phyloP scores from a whole-genome alignment of 208 protist genomes.

The Tritrichomonas foetus region DNA sequence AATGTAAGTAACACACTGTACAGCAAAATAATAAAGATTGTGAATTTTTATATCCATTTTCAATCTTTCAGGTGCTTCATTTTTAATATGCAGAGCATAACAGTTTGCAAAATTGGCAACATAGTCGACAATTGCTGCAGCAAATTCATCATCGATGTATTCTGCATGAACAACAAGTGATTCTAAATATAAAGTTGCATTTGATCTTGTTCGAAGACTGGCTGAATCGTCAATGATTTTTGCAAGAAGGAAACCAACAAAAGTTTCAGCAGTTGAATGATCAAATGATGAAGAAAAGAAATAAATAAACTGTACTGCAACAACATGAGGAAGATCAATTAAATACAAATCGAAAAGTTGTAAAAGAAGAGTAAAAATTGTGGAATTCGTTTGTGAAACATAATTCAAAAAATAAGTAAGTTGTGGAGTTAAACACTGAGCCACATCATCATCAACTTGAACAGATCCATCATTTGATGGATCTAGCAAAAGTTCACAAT shows the following conservation, averaged over 20 bases:
- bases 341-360: conserved; percentile 11
- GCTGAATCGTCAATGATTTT: not conserved
- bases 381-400: not conserved
- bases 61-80: not conserved
- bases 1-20: not conserved
- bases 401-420: not conserved
- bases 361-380: not conserved
- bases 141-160: conserved; percentile 12
- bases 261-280: not conserved
- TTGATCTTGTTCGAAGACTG: not conserved
- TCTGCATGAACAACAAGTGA: not conserved
- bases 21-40: not conserved
- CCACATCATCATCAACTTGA: conserved; percentile 2
- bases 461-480: no score
- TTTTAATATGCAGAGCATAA: not conserved
- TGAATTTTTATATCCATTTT: not conserved
- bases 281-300: not conserved
- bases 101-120: not conserved
- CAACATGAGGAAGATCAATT: not conserved
- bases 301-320: not conserved
- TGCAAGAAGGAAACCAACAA: not conserved
- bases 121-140: not conserved
- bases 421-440: not conserved
- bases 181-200: not conserved
- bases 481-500: not conserved